Evolutionary conservation across 345 rosid species (phyloP), one percentile per base, ranked within the genome.

Genomic region (Geranium brycei): DNA sequence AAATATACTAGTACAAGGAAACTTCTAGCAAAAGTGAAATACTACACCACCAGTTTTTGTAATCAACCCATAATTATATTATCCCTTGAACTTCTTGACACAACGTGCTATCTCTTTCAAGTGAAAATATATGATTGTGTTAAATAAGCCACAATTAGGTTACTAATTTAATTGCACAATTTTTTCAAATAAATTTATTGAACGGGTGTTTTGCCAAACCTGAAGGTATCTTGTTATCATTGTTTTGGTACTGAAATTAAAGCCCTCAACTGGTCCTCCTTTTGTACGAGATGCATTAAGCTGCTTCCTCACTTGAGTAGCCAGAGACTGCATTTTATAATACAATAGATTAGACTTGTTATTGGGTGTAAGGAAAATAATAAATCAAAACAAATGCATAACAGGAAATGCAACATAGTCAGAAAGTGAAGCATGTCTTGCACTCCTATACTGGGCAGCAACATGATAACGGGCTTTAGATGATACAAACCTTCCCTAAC

Each of bases 281-380:
- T 86, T 82, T 30, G 83, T 78, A 38, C 96, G 89, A 40, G 96
- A 82, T 14, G 79, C 82, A 72, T 90, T 63, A 66, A 93, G 97
- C 62, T 93, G 97, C 77, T 88, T 86, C 66, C 97, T 81, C 35
- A 93, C 96, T 76, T 82, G 95, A 64, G 95, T 86, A 51, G 97
- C 99, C 69, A 93, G 79, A 62, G 87, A 82, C 89, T 88, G 79
- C 75, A 69, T 60, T 59, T 0, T 47, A 28, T 47, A 74, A 17
- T 31, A 55, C 17, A 47, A 72, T 32, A 4, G 69, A 63, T 62
- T 32, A 5, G 69, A 63, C 60, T 4, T 38, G n/a, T 41, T 19
- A 57, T 4, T 0, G 11, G n/a, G 19, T 31, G 31, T 53, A 13
- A 56, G 15, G 40, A 32, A 61, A 32, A 13, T 47, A 66, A 35